These are phyloP conservation scores for Pseudogymnoascus sp. DNA, from an alignment of 2,329 filamentous ascomycete species.

Conservation along the genomic window DNA sequence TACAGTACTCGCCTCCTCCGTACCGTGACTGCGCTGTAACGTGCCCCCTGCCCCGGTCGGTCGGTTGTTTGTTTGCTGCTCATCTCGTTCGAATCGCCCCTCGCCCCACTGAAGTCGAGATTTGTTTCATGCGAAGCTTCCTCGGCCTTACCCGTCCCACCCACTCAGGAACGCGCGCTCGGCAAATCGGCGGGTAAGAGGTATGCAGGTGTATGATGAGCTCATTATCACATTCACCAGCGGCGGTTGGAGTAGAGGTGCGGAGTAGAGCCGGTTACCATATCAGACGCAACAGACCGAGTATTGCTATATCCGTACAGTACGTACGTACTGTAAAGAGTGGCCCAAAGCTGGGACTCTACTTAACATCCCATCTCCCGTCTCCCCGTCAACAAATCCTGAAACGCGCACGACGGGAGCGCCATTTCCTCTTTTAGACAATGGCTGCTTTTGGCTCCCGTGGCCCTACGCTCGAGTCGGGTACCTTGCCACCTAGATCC, in stretches of 20 bases:
- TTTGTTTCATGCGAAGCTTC: conserved; percentile 8
- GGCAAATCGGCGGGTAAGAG: background rate
- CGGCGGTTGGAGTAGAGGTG: background rate
- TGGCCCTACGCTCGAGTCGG: background rate
- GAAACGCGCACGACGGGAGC: background rate
- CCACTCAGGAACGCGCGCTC: background rate
- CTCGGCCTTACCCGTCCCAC: conserved; percentile 1
- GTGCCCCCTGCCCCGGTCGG: background rate
- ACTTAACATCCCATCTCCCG: background rate
- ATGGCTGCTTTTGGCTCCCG: background rate
- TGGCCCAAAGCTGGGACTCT: background rate
- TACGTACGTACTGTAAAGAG: background rate
- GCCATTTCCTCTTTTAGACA: background rate
- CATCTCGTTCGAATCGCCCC: background rate
- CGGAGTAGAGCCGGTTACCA: too few species aligned
- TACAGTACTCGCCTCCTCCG: background rate
- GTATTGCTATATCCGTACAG: background rate
- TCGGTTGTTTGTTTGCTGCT: background rate
- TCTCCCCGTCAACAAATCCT: background rate
- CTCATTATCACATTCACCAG: conserved; percentile 1
- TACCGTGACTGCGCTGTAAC: background rate
- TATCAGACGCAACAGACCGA: background rate
- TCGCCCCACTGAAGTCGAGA: background rate
- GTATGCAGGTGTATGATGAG: background rate
- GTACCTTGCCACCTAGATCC: background rate